Base-by-base conservation (phyloP, 106 monocot species). In the Phalaenopsis equestris region DNA sequence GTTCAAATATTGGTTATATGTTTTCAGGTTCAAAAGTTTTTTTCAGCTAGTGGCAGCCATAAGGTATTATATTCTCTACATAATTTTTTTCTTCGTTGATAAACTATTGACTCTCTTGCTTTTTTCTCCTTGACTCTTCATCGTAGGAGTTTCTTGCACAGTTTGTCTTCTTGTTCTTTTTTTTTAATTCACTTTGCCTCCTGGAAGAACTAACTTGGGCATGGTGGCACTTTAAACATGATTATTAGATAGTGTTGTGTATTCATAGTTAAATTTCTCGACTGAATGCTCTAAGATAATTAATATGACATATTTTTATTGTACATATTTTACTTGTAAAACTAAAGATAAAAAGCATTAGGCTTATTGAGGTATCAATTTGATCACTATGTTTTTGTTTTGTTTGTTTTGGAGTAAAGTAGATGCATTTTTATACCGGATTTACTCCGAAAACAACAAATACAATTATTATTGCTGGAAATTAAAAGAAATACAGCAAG, bases 1-100 rank as follows among this genome's bases (percentile, higher is more conserved):
- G 42, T 74, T 74, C 18, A 45, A 74, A 74, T 42, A 36, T 74
- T 12, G 36, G 67, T 36, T n/a, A 77, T 73, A 85, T 37, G 39
- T 82, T 91, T 92, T 81, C 88, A 96, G 96, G 88, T 73, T 9
- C 84, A 86, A 16, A 83, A 90, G 47, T 96, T 96, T 72, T 86
- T 96, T 76, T 87, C 84, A 55, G 87, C 91, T 41, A 89, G 83
- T 78, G 90, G 87, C 48, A 77, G 67, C 16, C 91, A 96, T 84
- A 94, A 96, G 96, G 96, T 96, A 86, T 41, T 75, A 11, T 72
- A 75, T 86, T 19, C 55, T 72, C 42, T 64, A 79, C 43, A 39
- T 79, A 79, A 15, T 49, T 41, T 73, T 4, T 79, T 49, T 76
- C 12, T 12, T 76, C 52, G 48, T 30, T 12, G 3, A 45, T 46